Conservation (phyloP, 2,329 filamentous ascomycete genomes). For the Macrophomina pseudophaseolina region DNA sequence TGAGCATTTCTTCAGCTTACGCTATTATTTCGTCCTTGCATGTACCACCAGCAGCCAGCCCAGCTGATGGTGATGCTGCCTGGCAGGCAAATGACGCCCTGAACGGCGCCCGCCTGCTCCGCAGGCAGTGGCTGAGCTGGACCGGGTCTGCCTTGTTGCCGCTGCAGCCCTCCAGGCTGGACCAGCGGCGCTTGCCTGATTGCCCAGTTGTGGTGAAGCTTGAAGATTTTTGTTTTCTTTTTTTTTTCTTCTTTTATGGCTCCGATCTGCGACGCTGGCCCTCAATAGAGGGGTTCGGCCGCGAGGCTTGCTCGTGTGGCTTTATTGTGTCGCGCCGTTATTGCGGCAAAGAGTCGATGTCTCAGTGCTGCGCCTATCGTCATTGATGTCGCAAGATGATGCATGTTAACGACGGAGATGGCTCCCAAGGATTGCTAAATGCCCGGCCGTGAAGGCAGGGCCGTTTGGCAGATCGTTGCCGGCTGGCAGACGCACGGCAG, state of each 20-base stretch:
- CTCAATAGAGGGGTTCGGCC: neutral
- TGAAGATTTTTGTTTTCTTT: constrained; percentile 2
- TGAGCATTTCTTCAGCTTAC: constrained; percentile 13
- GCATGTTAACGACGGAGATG: constrained; percentile 8
- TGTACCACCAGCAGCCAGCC: neutral
- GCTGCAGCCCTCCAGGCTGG: neutral
- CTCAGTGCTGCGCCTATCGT: neutral
- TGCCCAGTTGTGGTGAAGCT: constrained; percentile 1
- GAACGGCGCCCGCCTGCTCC: neutral
- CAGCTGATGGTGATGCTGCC: neutral
- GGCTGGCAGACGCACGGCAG: neutral
- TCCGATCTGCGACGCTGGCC: constrained; percentile 3
- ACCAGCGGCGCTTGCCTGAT: neutral
- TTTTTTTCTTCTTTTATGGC: too few relatives aligned
- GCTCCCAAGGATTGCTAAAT: neutral
- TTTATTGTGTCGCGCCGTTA: constrained; percentile 12
- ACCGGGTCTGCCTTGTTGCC: neutral
- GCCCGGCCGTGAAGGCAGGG: neutral
- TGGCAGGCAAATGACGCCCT: constrained; percentile 4
- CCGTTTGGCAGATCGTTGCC: constrained; percentile 5
- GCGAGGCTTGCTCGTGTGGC: constrained; percentile 15
- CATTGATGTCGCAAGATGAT: constrained; percentile 21
- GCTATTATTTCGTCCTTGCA: constrained; percentile 7
- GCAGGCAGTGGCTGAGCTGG: constrained; percentile 15
- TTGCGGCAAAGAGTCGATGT: constrained; percentile 4